phyloP scores from a whole-genome alignment of 2,329 filamentous ascomycete genomes.

The Diaporthe amygdali region DNA sequence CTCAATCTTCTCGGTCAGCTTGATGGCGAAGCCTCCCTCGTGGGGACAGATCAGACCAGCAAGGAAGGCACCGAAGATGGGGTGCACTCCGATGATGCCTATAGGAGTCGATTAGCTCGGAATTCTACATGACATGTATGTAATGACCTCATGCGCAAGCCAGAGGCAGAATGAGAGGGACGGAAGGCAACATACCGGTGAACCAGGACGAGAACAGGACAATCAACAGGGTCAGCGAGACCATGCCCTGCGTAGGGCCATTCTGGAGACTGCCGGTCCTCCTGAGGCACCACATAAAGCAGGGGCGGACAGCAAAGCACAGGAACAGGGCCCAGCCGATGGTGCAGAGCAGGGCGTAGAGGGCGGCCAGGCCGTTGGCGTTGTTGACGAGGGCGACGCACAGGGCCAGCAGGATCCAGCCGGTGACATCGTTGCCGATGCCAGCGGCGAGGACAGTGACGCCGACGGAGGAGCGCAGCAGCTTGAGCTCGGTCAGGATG shows the following conservation, averaged over 20 bases:
- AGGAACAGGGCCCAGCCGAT: conserved; percentile 80
- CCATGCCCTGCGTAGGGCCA: conserved; percentile 84
- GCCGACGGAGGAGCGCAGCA: conserved; percentile 82
- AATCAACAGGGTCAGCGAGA: conserved; percentile 81
- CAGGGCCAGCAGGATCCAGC: conserved; percentile 90
- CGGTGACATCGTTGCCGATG: conserved; percentile 89
- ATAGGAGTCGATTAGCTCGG: not conserved
- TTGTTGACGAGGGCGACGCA: conserved; percentile 95
- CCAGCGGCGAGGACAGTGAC: conserved; percentile 89
- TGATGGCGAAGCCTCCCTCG: conserved; percentile 88
- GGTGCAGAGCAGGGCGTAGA: conserved; percentile 82
- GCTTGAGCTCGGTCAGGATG: conserved; percentile 88
- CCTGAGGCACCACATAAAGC: conserved; percentile 75
- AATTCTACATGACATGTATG: too few relatives aligned
- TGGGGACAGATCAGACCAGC: conserved; percentile 90
- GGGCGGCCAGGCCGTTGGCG: conserved; percentile 77
- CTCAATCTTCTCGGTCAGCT: conserved; percentile 91
- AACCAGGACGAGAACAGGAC: conserved; percentile 84
- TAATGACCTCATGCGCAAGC: not conserved
- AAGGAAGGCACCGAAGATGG: conserved; percentile 93
- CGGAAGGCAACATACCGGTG: conserved; percentile 52
- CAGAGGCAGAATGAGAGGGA: conserved; percentile 7
- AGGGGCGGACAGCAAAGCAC: conserved; percentile 72
- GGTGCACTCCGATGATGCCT: conserved; percentile 86
- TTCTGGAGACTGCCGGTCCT: conserved; percentile 81